These are phyloP conservation scores for Wickerhamiella allomyrinae DNA, from an alignment of 805 yeast species.

Conservation along the genomic window DNA sequence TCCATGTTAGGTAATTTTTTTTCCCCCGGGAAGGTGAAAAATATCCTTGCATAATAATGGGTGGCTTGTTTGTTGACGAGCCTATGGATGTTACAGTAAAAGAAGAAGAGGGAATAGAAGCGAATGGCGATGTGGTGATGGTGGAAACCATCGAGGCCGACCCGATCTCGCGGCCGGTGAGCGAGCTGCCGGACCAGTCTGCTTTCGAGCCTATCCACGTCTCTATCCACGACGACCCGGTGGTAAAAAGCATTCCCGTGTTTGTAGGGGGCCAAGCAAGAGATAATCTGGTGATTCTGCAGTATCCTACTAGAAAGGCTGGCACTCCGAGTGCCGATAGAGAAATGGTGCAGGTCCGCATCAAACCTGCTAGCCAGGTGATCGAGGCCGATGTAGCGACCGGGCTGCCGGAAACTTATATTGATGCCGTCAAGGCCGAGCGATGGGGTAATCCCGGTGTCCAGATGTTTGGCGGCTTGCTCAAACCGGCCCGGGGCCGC, in stretches of 20 bases:
- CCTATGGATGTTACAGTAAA: conserved; percentile 25
- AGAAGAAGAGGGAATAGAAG: conserved; percentile 23
- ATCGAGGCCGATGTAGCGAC: conserved; percentile 69
- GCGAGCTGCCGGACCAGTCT: conserved; percentile 4
- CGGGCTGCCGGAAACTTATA: conserved; percentile 45
- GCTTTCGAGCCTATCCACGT: not conserved
- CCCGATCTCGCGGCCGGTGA: not conserved
- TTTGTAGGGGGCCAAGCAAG: conserved; percentile 26
- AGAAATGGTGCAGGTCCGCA: conserved; percentile 31
- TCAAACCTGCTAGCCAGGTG: conserved; percentile 48
- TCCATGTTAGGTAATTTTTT: conserved; percentile 17
- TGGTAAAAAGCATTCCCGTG: conserved; percentile 47
- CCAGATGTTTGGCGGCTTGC: conserved; percentile 61
- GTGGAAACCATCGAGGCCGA: conserved; percentile 5
- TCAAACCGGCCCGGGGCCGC: conserved; percentile 24
- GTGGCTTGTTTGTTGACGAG: conserved; percentile 2
- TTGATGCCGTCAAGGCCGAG: conserved; percentile 47
- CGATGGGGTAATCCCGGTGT: conserved; percentile 48
- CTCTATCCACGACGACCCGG: conserved; percentile 33
- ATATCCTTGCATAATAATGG: not conserved
- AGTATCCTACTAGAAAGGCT: conserved; percentile 41
- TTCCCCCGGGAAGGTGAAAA: not conserved
- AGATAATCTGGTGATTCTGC: conserved; percentile 32
- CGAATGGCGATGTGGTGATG: conserved; percentile 9
- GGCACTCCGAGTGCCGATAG: not conserved